These are phyloP conservation scores for Arabidopsis lyrata DNA, from an alignment of 441 rosid genomes.

Conservation along the genomic window DNA sequence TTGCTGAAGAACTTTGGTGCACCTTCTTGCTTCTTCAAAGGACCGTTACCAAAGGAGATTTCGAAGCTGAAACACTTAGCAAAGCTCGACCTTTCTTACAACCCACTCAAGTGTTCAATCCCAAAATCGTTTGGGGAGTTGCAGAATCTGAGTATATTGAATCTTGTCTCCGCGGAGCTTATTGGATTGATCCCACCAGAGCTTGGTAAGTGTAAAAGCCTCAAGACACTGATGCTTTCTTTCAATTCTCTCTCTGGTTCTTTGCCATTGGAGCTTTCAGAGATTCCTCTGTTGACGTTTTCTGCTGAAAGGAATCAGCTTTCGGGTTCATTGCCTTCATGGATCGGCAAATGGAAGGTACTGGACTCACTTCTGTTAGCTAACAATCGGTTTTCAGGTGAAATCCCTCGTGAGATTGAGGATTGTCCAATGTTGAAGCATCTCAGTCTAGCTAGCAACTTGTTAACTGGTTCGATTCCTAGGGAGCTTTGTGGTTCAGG, in stretches of 20 bases:
- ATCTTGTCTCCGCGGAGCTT: constrained; percentile 65
- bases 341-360: constrained; percentile 77
- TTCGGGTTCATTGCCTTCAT: constrained; percentile 74
- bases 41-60: constrained; percentile 74
- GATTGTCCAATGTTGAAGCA: constrained; percentile 66
- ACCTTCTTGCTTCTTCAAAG: constrained; percentile 63
- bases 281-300: constrained; percentile 69
- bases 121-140: constrained; percentile 71
- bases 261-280: constrained; percentile 69
- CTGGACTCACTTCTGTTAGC: constrained; percentile 72
- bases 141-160: constrained; percentile 57
- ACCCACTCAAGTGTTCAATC: constrained; percentile 75
- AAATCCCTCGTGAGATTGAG: constrained; percentile 66
- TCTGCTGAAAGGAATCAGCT: constrained; percentile 81
- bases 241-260: constrained; percentile 77
- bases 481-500: constrained; percentile 68
- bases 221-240: constrained; percentile 71
- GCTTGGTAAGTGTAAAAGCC: constrained; percentile 70
- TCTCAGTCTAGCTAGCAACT: constrained; percentile 65
- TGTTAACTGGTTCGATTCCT: constrained; percentile 71
- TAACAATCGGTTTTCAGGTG: constrained; percentile 62
- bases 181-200: constrained; percentile 77
- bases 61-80: constrained; percentile 53
- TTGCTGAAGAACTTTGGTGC: constrained; percentile 61
- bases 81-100: constrained; percentile 80